Percentiles rank a stretch among this genome's conserved stretches.
These are phyloP conservation scores for Aspergillus glaucus DNA, from an alignment of 2,329 filamentous ascomycete genomes.

Conservation along the genomic window DNA sequence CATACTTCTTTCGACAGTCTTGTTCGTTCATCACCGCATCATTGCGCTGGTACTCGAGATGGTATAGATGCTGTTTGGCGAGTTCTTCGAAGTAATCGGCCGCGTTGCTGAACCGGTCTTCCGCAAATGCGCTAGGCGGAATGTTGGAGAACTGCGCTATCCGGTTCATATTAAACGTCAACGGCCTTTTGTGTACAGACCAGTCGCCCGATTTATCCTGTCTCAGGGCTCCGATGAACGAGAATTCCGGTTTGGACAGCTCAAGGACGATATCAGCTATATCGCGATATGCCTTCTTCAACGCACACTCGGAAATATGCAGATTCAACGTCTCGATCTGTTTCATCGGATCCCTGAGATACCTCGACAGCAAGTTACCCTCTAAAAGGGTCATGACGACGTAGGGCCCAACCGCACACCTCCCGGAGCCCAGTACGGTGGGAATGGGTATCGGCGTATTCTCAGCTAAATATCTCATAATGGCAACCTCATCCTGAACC, in stretches of 20 bases:
- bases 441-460: conserved; percentile 5
- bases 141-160: conserved; percentile 19
- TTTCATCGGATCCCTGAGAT: conserved; percentile 15
- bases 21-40: conserved; percentile 11
- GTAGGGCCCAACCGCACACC: conserved; percentile 16
- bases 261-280: conserved; percentile 22
- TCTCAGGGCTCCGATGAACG: conserved; percentile 18
- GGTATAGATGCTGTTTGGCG: conserved; percentile 18
- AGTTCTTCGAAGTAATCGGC: conserved; percentile 23
- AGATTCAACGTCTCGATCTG: conserved; percentile 11
- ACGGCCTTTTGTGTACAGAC: conserved; percentile 11
- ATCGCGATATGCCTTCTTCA: conserved; percentile 17
- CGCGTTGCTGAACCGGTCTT: conserved; percentile 14
- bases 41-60: conserved; percentile 23
- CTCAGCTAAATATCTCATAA: conserved; percentile 6
- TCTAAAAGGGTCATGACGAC: conserved; percentile 23
- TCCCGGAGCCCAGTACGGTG: conserved; percentile 15
- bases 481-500: conserved; percentile 10
- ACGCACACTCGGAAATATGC: conserved; percentile 10
- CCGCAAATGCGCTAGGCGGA: conserved; percentile 10
- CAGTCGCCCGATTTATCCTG: conserved; percentile 9
- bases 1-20: conserved; percentile 2
- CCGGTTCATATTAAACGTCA: conserved; percentile 24
- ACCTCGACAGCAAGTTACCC: conserved; percentile 15
- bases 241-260: conserved; percentile 19